Evolutionary conservation across 345 rosid species (phyloP).

Genomic region (Arabidopsis thaliana): DNA sequence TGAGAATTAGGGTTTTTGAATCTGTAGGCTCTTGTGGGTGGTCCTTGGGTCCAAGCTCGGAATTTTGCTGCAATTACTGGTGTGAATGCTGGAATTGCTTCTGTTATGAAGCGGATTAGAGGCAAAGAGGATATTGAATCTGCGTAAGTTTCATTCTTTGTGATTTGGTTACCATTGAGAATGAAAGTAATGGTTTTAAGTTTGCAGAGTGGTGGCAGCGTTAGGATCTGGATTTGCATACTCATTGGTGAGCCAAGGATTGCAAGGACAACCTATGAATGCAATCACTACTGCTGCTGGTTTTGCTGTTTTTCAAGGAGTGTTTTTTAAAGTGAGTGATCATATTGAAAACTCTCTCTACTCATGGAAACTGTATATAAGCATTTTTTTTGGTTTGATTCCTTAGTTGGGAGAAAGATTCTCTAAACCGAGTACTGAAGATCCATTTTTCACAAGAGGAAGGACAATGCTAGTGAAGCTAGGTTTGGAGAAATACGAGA

Average conservation of each 20-base stretch:
- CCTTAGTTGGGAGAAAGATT: constrained; percentile 75
- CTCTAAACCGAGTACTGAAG: constrained; percentile 67
- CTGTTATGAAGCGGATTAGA: constrained; percentile 82
- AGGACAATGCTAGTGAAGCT: constrained; percentile 65
- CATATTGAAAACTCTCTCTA: neutral
- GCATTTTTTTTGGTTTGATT: neutral
- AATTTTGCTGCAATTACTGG: constrained; percentile 92
- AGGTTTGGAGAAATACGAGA: constrained; percentile 85
- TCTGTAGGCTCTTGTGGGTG: constrained; percentile 80
- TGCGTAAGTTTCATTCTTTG: constrained; percentile 42
- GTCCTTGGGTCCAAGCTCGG: constrained; percentile 92
- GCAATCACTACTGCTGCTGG: constrained; percentile 79
- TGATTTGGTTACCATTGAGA: neutral
- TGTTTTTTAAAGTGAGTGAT: constrained; percentile 68
- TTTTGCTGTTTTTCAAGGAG: constrained; percentile 86
- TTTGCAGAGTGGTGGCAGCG: constrained; percentile 87
- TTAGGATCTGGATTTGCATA: constrained; percentile 92
- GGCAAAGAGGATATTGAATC: constrained; percentile 96
- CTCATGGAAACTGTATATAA: neutral
- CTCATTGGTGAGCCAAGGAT: constrained; percentile 86
- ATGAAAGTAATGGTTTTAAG: constrained; percentile 2
- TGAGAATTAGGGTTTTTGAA: neutral
- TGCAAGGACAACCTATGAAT: constrained; percentile 67
- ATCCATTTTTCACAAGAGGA: constrained; percentile 59
- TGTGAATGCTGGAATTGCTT: constrained; percentile 85